Evolutionary conservation across 1,284 basidiomycete genomes (phyloP).

Genomic region (Tylopilus sp.): DNA sequence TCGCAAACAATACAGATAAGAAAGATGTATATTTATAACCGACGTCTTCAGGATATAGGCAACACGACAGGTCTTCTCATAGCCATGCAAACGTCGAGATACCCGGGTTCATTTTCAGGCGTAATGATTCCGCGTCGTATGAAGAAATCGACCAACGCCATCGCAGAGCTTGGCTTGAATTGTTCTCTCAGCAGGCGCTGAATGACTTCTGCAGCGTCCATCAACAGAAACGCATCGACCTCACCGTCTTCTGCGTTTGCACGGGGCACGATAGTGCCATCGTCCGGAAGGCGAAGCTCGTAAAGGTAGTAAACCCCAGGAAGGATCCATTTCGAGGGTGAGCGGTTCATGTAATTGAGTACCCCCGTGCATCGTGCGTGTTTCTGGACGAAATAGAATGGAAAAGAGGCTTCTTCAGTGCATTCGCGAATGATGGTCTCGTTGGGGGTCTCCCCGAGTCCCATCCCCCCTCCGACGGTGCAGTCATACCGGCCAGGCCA

Average conservation of each 20-base stretch:
- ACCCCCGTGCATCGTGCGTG: conserved; percentile 35
- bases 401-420: conserved; percentile 40
- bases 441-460: conserved; percentile 34
- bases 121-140: conserved; percentile 48
- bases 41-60: conserved; percentile 18
- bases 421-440: conserved; percentile 40
- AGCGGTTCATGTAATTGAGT: conserved; percentile 39
- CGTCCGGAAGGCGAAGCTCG: conserved; percentile 38
- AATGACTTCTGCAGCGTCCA: conserved; percentile 37
- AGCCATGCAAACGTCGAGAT: conserved; percentile 35
- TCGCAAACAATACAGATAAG: neutral
- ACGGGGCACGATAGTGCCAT: conserved; percentile 33
- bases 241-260: conserved; percentile 40
- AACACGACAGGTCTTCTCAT: conserved; percentile 18
- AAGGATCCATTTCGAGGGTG: conserved; percentile 39
- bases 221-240: conserved; percentile 41
- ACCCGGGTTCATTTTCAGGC: conserved; percentile 40
- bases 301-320: conserved; percentile 44
- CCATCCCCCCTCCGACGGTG: conserved; percentile 43
- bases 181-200: conserved; percentile 37
- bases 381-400: conserved; percentile 32
- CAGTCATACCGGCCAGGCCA: conserved; percentile 43
- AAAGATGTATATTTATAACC: too few species aligned
- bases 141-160: conserved; percentile 52
- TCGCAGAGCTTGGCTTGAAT: conserved; percentile 55